Conservation (phyloP, 2,329 filamentous ascomycete genomes). For the Diaporthe helianthi region DNA sequence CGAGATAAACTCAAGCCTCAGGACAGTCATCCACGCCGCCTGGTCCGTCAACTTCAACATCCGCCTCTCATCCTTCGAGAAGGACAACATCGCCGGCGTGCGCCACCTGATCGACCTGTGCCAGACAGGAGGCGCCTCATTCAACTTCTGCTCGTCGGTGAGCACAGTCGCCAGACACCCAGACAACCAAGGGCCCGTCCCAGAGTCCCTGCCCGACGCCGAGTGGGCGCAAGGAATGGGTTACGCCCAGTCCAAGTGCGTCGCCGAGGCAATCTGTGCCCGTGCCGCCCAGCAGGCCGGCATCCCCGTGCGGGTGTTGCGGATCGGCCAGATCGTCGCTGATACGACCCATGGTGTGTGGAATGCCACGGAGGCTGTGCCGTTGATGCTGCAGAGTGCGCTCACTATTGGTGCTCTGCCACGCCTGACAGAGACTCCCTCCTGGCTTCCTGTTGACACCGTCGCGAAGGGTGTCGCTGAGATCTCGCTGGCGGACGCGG, state of each 20-base stretch:
- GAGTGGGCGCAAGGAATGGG: conserved; percentile 51
- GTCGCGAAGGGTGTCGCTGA: conserved; percentile 51
- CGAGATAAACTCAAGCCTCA: conserved; percentile 44
- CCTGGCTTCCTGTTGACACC: conserved; percentile 55
- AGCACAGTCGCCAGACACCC: conserved; percentile 49
- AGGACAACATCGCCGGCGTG: conserved; percentile 53
- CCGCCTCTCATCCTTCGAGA: conserved; percentile 56
- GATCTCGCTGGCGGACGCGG: conserved; percentile 42
- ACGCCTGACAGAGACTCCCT: conserved; percentile 51
- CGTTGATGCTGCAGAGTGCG: conserved; percentile 57
- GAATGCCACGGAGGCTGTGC: conserved; percentile 60
- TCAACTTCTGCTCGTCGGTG: conserved; percentile 60
- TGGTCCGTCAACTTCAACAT: conserved; percentile 67
- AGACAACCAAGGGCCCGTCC: conserved; percentile 39
- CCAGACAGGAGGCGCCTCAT: conserved; percentile 38
- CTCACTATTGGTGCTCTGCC: conserved; percentile 53
- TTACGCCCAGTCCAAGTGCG: conserved; percentile 52
- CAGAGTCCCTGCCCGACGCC: conserved; percentile 46
- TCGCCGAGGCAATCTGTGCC: conserved; percentile 48
- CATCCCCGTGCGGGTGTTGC: conserved; percentile 47
- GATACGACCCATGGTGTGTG: conserved; percentile 56
- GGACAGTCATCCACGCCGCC: conserved; percentile 56
- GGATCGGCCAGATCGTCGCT: conserved; percentile 59
- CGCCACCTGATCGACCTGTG: conserved; percentile 51
- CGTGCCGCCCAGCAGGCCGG: conserved; percentile 43